Evolutionary conservation across 2,329 filamentous ascomycete genomes (phyloP).

Genomic region (Grosmannia clavigera): DNA sequence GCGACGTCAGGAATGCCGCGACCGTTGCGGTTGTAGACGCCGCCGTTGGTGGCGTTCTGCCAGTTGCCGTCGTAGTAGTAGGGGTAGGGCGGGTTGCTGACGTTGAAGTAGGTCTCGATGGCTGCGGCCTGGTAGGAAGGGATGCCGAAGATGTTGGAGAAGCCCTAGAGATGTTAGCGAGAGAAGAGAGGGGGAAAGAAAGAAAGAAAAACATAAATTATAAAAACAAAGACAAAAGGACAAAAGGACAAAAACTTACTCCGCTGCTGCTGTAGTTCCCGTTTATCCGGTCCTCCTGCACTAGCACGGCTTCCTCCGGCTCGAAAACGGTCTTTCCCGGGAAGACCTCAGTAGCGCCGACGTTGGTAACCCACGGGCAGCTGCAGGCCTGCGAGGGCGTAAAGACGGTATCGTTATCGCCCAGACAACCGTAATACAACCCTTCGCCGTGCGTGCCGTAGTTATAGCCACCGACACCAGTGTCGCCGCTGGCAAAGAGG

Average conservation of each 20-base stretch:
- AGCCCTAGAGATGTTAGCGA: slow-evolving; percentile 24
- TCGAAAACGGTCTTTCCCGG: slow-evolving; percentile 22
- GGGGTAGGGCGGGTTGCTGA: slow-evolving; percentile 15
- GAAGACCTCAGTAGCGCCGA: slow-evolving; percentile 34
- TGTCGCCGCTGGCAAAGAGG: slow-evolving; percentile 34
- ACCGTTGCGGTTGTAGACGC: slow-evolving; percentile 14
- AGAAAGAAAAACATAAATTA: background rate
- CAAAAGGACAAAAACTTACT: background rate
- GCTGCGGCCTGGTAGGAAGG: slow-evolving; percentile 30
- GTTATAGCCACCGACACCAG: slow-evolving; percentile 28
- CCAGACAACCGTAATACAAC: slow-evolving; percentile 8
- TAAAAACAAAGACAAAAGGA: background rate
- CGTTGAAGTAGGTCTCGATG: slow-evolving; percentile 16
- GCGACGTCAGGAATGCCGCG: slow-evolving; percentile 14
- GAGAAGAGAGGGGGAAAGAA: background rate
- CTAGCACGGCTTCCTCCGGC: slow-evolving; percentile 1
- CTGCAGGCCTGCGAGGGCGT: slow-evolving; percentile 5
- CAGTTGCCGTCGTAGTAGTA: slow-evolving; percentile 25
- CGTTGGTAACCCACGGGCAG: slow-evolving; percentile 36
- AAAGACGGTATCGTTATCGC: slow-evolving; percentile 12
- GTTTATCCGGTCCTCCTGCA: background rate
- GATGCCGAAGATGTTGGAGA: slow-evolving; percentile 30
- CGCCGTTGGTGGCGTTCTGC: slow-evolving; percentile 8
- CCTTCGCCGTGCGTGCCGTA: slow-evolving; percentile 28
- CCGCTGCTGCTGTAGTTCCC: slow-evolving; percentile 3